These are phyloP conservation scores for Daldinia sp. DNA, from an alignment of 2,329 filamentous ascomycete genomes.

Conservation along the genomic window DNA sequence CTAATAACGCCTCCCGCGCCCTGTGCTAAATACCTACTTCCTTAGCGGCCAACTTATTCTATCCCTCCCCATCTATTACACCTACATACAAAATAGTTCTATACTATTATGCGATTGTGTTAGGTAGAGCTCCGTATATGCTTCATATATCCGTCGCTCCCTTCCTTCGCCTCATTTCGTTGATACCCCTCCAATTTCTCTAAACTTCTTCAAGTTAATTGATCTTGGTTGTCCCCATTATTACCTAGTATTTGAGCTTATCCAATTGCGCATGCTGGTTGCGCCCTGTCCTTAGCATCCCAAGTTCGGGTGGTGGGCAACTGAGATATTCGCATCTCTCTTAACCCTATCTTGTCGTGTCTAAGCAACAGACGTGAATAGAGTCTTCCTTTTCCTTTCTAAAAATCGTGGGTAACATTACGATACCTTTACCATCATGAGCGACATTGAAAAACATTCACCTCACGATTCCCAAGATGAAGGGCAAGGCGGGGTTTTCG, in stretches of 20 bases:
- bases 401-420: not conserved
- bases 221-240: not conserved
- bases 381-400: not conserved
- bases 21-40: constrained; percentile 9
- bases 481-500: constrained; percentile 23
- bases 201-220: constrained; percentile 1
- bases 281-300: not conserved
- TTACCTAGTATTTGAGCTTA: constrained; percentile 9
- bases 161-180: constrained; percentile 19
- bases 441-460: constrained; percentile 22
- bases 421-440: constrained; percentile 6
- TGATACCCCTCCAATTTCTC: constrained; percentile 10
- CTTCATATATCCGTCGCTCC: constrained; percentile 19
- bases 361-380: not conserved
- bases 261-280: constrained; percentile 11
- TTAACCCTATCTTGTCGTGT: not conserved
- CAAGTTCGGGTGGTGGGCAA: not conserved
- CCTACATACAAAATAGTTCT: constrained; percentile 15
- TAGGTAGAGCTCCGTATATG: constrained; percentile 9
- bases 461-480: constrained; percentile 46
- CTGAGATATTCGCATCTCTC: constrained; percentile 2
- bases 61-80: not conserved
- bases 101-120: constrained; percentile 4
- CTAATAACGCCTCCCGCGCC: constrained; percentile 21
- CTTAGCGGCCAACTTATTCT: constrained; percentile 10